These are phyloP conservation scores for Colletotrichum shisoi DNA, from an alignment of 2,329 filamentous ascomycete genomes.

Conservation along the genomic window DNA sequence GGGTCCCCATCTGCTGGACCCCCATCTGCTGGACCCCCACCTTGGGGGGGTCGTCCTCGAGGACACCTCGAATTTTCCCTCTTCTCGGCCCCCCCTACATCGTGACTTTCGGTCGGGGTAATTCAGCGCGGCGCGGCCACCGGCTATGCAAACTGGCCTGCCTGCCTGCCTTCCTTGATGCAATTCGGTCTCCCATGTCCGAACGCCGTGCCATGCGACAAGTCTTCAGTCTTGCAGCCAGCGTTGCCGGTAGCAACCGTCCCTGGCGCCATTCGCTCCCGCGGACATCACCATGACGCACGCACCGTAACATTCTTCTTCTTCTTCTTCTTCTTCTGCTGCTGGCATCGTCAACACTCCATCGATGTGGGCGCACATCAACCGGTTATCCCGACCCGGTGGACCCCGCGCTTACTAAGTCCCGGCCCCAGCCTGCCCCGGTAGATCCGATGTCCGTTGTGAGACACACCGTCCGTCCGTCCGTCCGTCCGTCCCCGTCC, in stretches of 20 bases:
- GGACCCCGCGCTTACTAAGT: slow-evolving; percentile 28
- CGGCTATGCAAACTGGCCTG: not conserved
- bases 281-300: not conserved
- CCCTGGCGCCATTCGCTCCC: not conserved
- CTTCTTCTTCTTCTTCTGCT: no score
- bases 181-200: not conserved
- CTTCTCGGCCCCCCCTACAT: not conserved
- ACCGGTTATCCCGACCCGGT: slow-evolving; percentile 13
- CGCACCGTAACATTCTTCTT: no score
- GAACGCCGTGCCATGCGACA: not conserved
- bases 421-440: slow-evolving; percentile 20
- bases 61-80: slow-evolving; percentile 18
- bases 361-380: not conserved
- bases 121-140: not conserved
- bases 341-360: no score
- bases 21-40: not conserved
- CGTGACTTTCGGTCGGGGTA: slow-evolving; percentile 9
- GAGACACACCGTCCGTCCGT: slow-evolving; percentile 27
- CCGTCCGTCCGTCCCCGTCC: not conserved
- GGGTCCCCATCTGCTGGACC: no score
- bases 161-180: not conserved
- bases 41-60: slow-evolving; percentile 11
- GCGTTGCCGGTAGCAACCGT: not conserved
- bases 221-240: not conserved
- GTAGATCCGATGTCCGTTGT: slow-evolving; percentile 31